Base-by-base conservation (phyloP, 1,284 basidiomycete genomes). In the Anthracocystis setariae region DNA sequence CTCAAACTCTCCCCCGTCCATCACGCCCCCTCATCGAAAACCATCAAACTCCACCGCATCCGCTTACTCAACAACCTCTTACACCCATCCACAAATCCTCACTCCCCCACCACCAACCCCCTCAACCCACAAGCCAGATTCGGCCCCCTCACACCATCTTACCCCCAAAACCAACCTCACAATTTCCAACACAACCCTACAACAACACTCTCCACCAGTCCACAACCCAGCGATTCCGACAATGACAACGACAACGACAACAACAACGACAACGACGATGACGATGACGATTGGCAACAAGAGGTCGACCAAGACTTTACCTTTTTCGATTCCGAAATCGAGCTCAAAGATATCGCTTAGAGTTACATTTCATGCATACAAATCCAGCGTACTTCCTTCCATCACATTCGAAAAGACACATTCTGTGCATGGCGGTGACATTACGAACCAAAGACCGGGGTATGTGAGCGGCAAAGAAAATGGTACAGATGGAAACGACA, bases 261-360 rank as follows among this genome's bases (percentile, higher is more conserved):
- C 10, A 20, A n/a, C 29, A 29, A 27, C 25, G 60, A 59, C 51
- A 10, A 18, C 21, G 21, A 25, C 25, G 60, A 59, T 47, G 60
- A 69, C 48, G 66, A 68, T 38, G 65, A 68, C 21, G 65, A 70
- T 33, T 70, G 67, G 67, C 55, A 57, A 8, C 52, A 70, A 32
- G 67, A 56, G 21, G 61, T 70, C 40, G 67, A 70, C 17, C 29
- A 64, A 23, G 61, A 64, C 33, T 70, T 59, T 18, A 69, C 67
- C 21, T 70, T 70, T n/a, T 42, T 60, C 49, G 67, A 70, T 44
- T 46, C 48, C 21, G 67, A 70, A 37, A 70, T 70, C 33, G 56
- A 70, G 33, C 57, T 70, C 15, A n/a, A 45, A 10, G 67, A 70
- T 35, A 44, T 70, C 12, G 61, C 57, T 3, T 70, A 25, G 43